A percentile compares a stretch with the other conserved stretches of the same genome.
These are phyloP conservation scores for Pleurostoma richardsiae DNA, from an alignment of 2,329 filamentous ascomycete genomes.

Conservation along the genomic window DNA sequence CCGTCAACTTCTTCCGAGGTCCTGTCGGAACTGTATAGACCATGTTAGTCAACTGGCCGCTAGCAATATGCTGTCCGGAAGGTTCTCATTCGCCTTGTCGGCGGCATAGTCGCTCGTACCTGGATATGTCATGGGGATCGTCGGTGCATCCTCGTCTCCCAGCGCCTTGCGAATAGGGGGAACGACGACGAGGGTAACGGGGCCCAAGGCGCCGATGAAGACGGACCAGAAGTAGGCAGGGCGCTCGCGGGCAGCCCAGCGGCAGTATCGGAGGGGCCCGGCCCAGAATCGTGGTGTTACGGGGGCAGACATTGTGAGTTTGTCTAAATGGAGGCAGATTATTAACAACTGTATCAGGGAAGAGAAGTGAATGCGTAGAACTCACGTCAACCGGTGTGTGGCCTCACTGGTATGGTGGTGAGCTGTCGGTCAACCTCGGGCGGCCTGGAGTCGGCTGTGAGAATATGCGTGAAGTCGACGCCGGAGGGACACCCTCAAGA, in stretches of 20 bases:
- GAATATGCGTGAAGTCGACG: background rate
- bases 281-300: conserved; percentile 75
- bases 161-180: conserved; percentile 69
- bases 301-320: conserved; percentile 48
- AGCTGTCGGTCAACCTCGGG: no score
- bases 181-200: conserved; percentile 62
- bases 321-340: background rate
- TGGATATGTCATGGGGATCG: conserved; percentile 86
- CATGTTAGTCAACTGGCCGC: background rate
- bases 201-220: conserved; percentile 68
- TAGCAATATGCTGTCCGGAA: background rate
- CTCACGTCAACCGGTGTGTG: no score
- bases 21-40: conserved; percentile 45
- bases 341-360: no score
- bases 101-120: conserved; percentile 57
- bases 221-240: conserved; percentile 90
- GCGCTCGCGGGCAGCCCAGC: conserved; percentile 82
- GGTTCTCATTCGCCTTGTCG: background rate
- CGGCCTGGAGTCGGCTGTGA: no score
- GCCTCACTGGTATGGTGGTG: background rate
- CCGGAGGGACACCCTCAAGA: background rate
- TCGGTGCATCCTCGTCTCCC: conserved; percentile 67
- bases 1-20: conserved; percentile 53
- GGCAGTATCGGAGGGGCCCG: conserved; percentile 75
- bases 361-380: no score